Evolutionary conservation across 129 eudicot species (phyloP), one percentile per base, ranked within the genome.

Genomic region (Flaveria linearis): DNA sequence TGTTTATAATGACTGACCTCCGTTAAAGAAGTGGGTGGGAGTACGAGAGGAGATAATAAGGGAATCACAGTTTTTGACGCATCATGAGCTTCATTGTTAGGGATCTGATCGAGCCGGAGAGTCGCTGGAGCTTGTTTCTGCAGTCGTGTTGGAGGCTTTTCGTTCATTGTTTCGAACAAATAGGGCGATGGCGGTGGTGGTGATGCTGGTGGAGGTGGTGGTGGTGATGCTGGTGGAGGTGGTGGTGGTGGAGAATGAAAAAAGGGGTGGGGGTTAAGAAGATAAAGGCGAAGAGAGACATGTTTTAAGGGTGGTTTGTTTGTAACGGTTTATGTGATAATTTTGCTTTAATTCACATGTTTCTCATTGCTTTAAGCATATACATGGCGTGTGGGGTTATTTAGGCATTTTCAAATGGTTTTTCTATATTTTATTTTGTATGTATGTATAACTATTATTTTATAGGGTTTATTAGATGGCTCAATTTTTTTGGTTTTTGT

Each of bases 51-150:
- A 42, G 83, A 80, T 66, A 73, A 73, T 8, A 80, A 80, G 0
- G 83, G 83, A 64, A 80, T 80, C 69, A 80, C 83, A 42, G 41
- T 53, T 73, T 73, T 80, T 1, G 79, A 65, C 17, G 6, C 17
- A 64, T 53, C 23, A 9, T 33, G 25, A 13, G 22, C 12, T 41
- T 51, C 36, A 9, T 51, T 26, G 36, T 42, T 52, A 74, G 77
- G 3, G 73, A 26, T 51, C 50, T 50, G 68, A 5, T 67, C 9
- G 4, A 73, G 25, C 3, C 46, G 74, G 69, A 80, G 83, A 42
- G 74, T 43, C 1, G 75, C 51, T 11, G 83, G 75, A 73, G 79
- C 79, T 65, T 80, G 74, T 80, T 80, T 53, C 60, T 80, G 79
- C 62, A 80, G 79, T 3, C 79, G 73, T n/a, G 79, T 73, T 45